Evolutionary conservation across 108 stramenopile genomes (phyloP).

Genomic region (Skeletonema costatum): DNA sequence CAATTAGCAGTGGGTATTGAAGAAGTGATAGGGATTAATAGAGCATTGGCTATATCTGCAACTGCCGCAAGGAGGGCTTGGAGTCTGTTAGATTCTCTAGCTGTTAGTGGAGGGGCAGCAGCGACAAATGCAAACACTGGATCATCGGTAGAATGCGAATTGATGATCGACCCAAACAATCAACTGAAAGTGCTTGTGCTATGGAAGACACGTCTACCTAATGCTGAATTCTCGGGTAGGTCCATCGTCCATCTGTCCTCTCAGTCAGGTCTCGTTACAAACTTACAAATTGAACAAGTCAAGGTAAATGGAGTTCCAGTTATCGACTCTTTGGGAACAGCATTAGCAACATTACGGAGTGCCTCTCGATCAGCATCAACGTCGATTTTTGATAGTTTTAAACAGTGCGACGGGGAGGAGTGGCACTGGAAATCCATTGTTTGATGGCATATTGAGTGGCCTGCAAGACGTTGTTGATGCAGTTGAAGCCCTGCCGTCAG

Average conservation of each 20-base stretch:
- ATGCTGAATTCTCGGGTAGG: conserved; percentile 35
- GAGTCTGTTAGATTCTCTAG: conserved; percentile 31
- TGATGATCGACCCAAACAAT: conserved; percentile 34
- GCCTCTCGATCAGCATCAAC: conserved; percentile 25
- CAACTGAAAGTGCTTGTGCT: conserved; percentile 29
- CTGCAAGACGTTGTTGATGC: conserved; percentile 42
- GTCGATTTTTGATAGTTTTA: conserved; percentile 15
- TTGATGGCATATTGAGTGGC: conserved; percentile 35
- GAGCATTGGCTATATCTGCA: conserved; percentile 30
- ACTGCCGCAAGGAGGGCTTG: conserved; percentile 33
- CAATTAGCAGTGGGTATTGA: conserved; percentile 38
- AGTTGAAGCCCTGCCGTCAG: conserved; percentile 31
- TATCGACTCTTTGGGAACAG: conserved; percentile 27
- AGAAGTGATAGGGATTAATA: conserved; percentile 33
- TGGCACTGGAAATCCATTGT: conserved; percentile 20
- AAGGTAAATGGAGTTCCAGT: conserved; percentile 29
- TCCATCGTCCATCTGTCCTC: conserved; percentile 12
- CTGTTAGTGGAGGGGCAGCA: neutral
- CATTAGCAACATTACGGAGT: conserved; percentile 31
- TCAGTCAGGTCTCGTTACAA: conserved; percentile 28
- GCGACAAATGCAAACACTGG: neutral
- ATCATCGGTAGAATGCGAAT: conserved; percentile 35
- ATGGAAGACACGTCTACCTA: conserved; percentile 37
- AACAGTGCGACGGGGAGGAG: neutral
- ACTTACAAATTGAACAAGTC: conserved; percentile 30